Evolutionary conservation across 116 monocot genomes (phyloP).

Genomic region (Papilionanthe hybrid): DNA sequence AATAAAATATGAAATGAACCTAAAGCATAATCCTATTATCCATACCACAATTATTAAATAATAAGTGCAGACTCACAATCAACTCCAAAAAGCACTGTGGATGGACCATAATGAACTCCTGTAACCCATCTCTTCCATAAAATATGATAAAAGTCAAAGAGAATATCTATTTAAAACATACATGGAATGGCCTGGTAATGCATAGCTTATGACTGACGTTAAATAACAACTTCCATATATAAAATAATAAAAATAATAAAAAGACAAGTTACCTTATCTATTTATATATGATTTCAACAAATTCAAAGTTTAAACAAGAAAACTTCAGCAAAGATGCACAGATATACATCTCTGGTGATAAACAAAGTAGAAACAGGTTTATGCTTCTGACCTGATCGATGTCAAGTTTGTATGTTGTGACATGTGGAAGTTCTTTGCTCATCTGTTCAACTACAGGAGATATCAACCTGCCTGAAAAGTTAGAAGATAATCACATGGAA

Average conservation of each 20-base stretch:
- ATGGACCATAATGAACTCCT: not conserved
- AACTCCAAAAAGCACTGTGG: not conserved
- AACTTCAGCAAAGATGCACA: not conserved
- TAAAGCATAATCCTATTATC: not conserved
- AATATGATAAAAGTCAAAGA: not conserved
- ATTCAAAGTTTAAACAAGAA: not conserved
- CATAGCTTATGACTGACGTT: not conserved
- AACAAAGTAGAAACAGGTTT: not conserved
- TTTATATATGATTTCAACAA: not conserved
- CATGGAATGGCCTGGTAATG: not conserved
- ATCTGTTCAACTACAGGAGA: slow-evolving; percentile 66
- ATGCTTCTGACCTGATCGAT: slow-evolving; percentile 70
- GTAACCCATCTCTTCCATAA: not conserved
- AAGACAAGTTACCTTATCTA: not conserved
- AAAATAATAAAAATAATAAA: not conserved
- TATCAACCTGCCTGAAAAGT: slow-evolving; percentile 58
- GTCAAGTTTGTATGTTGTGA: slow-evolving; percentile 81
- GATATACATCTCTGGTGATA: slow-evolving; percentile 1
- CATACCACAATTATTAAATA: not conserved
- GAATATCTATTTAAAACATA: not conserved
- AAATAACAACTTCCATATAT: not conserved
- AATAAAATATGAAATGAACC: not conserved
- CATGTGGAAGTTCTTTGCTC: slow-evolving; percentile 65
- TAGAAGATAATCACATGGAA: slow-evolving; percentile 9
- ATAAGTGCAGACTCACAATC: not conserved